Conservation (phyloP, 805 yeast genomes). For the Ogataea saltuana region DNA sequence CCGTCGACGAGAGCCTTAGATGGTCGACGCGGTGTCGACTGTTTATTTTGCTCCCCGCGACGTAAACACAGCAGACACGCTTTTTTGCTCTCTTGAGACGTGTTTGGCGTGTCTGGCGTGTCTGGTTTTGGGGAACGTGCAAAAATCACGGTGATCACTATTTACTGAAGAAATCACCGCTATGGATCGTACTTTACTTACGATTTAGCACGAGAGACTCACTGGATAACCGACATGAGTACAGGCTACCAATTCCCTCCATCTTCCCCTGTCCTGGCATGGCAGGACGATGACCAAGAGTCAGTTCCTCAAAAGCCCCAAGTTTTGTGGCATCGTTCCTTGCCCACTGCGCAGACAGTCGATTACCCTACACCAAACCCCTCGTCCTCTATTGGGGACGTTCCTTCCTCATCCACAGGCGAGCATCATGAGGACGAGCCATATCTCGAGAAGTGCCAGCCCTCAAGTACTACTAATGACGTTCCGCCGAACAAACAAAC, state of each 20-base stretch:
- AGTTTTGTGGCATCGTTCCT: neutral
- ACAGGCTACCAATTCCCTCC: slow-evolving; percentile 33
- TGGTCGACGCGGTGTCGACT: slow-evolving; percentile 10
- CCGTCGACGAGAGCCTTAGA: neutral
- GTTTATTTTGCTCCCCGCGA: slow-evolving; percentile 10
- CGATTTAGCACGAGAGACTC: too few relatives aligned
- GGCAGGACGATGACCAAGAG: slow-evolving; percentile 14
- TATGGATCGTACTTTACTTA: too few relatives aligned
- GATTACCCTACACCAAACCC: slow-evolving; percentile 75
- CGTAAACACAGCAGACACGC: slow-evolving; percentile 15
- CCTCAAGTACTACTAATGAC: too few relatives aligned
- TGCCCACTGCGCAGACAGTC: neutral
- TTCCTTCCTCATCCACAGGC: slow-evolving; percentile 21
- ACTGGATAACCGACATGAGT: neutral
- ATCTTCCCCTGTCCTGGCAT: slow-evolving; percentile 34
- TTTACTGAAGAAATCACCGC: too few relatives aligned
- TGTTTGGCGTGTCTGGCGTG: slow-evolving; percentile 8
- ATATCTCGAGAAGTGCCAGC: too few relatives aligned
- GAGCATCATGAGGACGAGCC: slow-evolving; percentile 6
- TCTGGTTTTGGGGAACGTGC: neutral
- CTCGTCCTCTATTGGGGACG: slow-evolving; percentile 51
- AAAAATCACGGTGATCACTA: too few relatives aligned
- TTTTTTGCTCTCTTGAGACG: slow-evolving; percentile 10
- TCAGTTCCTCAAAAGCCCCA: neutral
- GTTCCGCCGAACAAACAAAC: too few relatives aligned